Evolutionary conservation across 768 basidiomycete species (phyloP).

Genomic region (Pisolithus tinctorius): DNA sequence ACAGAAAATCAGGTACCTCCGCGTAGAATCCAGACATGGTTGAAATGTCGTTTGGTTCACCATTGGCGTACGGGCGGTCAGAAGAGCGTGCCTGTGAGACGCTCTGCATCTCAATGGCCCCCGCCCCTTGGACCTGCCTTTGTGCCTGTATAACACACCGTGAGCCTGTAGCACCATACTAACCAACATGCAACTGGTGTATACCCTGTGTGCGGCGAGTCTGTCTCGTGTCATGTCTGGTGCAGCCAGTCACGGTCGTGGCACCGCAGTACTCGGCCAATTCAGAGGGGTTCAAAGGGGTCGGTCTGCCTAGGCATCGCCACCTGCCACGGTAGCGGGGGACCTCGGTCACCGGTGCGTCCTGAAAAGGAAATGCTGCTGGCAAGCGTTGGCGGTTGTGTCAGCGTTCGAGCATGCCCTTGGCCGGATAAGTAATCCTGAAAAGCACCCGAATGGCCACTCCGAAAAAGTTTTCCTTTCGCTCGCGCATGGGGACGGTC

Average conservation of each 20-base stretch:
- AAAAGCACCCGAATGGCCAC: constrained; percentile 13
- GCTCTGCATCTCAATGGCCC: constrained; percentile 21
- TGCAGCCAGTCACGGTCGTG: not conserved
- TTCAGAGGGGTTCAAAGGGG: too few species aligned
- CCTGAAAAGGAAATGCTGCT: not conserved
- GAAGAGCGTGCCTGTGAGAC: constrained; percentile 7
- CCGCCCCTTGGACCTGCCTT: constrained; percentile 31
- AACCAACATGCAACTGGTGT: too few species aligned
- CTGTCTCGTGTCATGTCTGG: constrained; percentile 57
- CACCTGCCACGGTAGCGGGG: constrained; percentile 1
- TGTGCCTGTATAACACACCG: constrained; percentile 56
- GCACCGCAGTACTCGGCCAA: too few species aligned
- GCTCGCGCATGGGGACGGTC: constrained; percentile 53
- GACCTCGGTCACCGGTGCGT: constrained; percentile 11
- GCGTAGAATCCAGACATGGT: constrained; percentile 29
- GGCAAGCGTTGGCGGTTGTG: too few species aligned
- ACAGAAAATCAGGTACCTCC: constrained; percentile 15
- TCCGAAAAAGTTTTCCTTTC: constrained; percentile 37
- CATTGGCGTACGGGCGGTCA: constrained; percentile 2
- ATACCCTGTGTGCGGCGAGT: constrained; percentile 77
- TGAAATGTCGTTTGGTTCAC: constrained; percentile 11
- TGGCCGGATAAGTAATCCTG: constrained; percentile 2
- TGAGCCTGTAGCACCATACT: constrained; percentile 20
- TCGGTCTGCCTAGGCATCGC: too few species aligned
- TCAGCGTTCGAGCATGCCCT: not conserved